Conservation (phyloP, 768 basidiomycete species). For the Amanita brunnescens region DNA sequence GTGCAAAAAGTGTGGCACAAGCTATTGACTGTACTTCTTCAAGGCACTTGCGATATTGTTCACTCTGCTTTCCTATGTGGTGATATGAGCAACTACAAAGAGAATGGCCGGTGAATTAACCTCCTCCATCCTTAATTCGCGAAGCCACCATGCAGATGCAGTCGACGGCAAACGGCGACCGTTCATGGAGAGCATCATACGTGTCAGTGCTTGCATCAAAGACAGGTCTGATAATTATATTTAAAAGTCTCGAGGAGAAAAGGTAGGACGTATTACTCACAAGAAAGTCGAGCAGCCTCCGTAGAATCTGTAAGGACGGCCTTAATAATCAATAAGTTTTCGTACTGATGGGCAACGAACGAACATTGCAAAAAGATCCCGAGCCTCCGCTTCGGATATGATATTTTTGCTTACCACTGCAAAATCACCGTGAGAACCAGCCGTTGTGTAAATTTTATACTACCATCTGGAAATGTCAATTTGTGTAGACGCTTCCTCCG, state of each 20-base stretch:
- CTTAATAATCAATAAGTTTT: slow-evolving; percentile 6
- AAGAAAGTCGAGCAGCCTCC: slow-evolving; percentile 88
- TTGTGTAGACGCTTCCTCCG: slow-evolving; percentile 65
- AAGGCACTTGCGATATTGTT: slow-evolving; percentile 60
- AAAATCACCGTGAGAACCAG: slow-evolving; percentile 3
- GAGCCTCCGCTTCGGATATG: slow-evolving; percentile 75
- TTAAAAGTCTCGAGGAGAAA: not conserved
- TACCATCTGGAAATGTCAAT: slow-evolving; percentile 71
- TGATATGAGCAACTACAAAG: slow-evolving; percentile 7
- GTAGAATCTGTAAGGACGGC: slow-evolving; percentile 55
- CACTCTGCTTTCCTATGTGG: slow-evolving; percentile 58
- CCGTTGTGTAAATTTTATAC: not conserved
- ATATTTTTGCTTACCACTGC: slow-evolving; percentile 79
- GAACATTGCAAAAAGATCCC: slow-evolving; percentile 80
- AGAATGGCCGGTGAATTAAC: slow-evolving; percentile 27
- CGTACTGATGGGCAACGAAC: slow-evolving; percentile 15
- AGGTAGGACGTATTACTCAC: slow-evolving; percentile 10
- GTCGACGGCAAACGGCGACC: slow-evolving; percentile 90
- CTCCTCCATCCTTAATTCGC: slow-evolving; percentile 84
- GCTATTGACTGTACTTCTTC: slow-evolving; percentile 85
- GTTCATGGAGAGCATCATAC: slow-evolving; percentile 75
- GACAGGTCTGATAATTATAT: slow-evolving; percentile 43
- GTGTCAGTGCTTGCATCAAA: slow-evolving; percentile 81
- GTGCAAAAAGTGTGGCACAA: slow-evolving; percentile 79
- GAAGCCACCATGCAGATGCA: slow-evolving; percentile 93